Base-by-base conservation (phyloP, 2,329 filamentous ascomycete species). In the Xylaria polymorpha region DNA sequence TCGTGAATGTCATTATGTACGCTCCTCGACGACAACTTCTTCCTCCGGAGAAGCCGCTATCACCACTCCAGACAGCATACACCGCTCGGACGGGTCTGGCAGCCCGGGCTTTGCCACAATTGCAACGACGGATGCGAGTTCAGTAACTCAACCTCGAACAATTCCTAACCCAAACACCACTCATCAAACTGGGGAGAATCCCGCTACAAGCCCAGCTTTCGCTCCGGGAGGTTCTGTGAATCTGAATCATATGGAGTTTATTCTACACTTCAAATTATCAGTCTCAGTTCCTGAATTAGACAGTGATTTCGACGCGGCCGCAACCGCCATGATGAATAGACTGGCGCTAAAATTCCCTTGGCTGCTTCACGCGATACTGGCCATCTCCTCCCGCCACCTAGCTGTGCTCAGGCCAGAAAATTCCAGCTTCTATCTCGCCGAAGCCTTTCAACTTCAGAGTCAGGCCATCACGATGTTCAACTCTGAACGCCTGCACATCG, bases 291-390 rank as follows among this genome's bases (percentile, higher is more conserved):
- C 73, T 15, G 69, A 74, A 39, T 61, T 71, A 10, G 57, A 72
- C 57, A 64, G 72, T 20, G 61, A 64, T 4, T 57, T 63, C n/a
- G 62, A 50, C 15, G 12, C 50, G 64, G 67, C 25, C 62, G 77
- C 56, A 35, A 67, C 22, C 20, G 41, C 76, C 4, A 71, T 72
- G 5, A 61, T 80, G 3, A 72, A 74, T 55, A 64, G 35, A 22
- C 64, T 65, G 6, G 73, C 69, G 10, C 68, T 80, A 2, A 64
- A 74, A 5, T 67, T 72, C 1, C 79, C 80, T 1, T 82, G 79
- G 64, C 76, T 83, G 35, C 71, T 83, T 59, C 74, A 81, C 68
- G 72, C 78, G 63, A 61, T 82, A 10, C 76, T 82, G 18, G 79
- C 80, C 32, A 78, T 80, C 46, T 80, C 80, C 15, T 77, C 81